A percentile compares a stretch with the other conserved stretches of the same genome.
Evolutionary conservation across 768 basidiomycete genomes (phyloP).

Genomic region (Phaeotremella skinneri): DNA sequence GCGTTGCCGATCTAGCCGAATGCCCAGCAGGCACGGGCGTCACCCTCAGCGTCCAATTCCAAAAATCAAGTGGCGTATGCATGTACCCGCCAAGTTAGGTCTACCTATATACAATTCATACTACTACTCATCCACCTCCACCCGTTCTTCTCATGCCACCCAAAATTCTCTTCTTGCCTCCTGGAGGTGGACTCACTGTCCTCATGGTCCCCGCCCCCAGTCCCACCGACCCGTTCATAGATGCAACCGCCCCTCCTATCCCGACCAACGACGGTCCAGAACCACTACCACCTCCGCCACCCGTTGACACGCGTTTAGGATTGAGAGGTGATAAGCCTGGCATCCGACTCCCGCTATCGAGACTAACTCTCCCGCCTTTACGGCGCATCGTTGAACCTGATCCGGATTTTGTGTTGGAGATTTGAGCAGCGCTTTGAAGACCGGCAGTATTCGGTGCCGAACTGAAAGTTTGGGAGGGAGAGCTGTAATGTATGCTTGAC

Average conservation of each 20-base stretch:
- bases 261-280: conserved; percentile 16
- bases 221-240: conserved; percentile 34
- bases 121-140: too few species aligned
- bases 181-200: conserved; percentile 27
- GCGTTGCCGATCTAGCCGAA: too few species aligned
- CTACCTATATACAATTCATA: too few species aligned
- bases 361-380: conserved; percentile 8
- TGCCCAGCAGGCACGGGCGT: too few species aligned
- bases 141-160: conserved; percentile 23
- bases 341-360: neutral
- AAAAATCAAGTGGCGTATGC: too few species aligned
- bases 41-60: too few species aligned
- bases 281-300: conserved; percentile 15
- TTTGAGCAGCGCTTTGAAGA: conserved; percentile 11
- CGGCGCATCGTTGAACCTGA: conserved; percentile 3
- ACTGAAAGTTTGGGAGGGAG: conserved; percentile 40
- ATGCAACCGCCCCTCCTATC: conserved; percentile 44
- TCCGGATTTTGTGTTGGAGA: conserved; percentile 13
- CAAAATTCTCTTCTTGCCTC: conserved; percentile 29
- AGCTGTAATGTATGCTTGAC: conserved; percentile 39
- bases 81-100: too few species aligned
- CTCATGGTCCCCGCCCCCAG: conserved; percentile 17
- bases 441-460: conserved; percentile 19
- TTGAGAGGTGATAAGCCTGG: conserved; percentile 45
- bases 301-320: conserved; percentile 32